phyloP scores from a whole-genome alignment of 192 early-diverging fungal species.

The Dissophora globulifera region DNA sequence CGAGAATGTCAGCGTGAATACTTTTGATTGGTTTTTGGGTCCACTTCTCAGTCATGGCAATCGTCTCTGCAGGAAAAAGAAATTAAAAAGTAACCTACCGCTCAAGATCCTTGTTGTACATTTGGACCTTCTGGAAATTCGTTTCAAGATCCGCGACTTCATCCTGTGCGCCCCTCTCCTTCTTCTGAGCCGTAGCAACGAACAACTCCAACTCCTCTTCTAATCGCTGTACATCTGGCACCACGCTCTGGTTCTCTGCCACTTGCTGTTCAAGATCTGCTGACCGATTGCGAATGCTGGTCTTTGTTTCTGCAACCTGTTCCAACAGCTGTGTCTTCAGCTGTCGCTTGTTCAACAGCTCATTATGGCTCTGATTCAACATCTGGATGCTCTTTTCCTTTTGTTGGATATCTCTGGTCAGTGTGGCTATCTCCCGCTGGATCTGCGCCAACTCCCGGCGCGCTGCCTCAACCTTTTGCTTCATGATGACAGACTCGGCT shows the following conservation, averaged over 20 bases:
- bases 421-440: conserved; percentile 63
- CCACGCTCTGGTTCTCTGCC: conserved; percentile 11
- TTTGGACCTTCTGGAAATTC: conserved; percentile 40
- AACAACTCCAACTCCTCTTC: conserved; percentile 15
- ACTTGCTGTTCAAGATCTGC: conserved; percentile 42
- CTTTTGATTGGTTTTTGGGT: no score
- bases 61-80: no score
- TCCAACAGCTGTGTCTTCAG: conserved; percentile 52
- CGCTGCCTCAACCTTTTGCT: conserved; percentile 55
- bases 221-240: conserved; percentile 31
- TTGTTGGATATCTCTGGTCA: conserved; percentile 60
- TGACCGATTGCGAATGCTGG: conserved; percentile 16
- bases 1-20: no score
- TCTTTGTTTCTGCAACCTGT: conserved; percentile 56
- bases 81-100: conserved; percentile 17
- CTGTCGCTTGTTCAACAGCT: conserved; percentile 53
- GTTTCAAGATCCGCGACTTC: conserved; percentile 42
- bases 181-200: conserved; percentile 4
- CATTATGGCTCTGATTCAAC: conserved; percentile 47
- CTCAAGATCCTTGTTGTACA: conserved; percentile 49
- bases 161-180: conserved; percentile 28
- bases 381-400: conserved; percentile 64
- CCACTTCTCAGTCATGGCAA: no score
- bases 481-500: conserved; percentile 61
- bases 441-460: conserved; percentile 53